Base-by-base conservation (phyloP, 805 yeast species). In the Babjeviella inositovora region DNA sequence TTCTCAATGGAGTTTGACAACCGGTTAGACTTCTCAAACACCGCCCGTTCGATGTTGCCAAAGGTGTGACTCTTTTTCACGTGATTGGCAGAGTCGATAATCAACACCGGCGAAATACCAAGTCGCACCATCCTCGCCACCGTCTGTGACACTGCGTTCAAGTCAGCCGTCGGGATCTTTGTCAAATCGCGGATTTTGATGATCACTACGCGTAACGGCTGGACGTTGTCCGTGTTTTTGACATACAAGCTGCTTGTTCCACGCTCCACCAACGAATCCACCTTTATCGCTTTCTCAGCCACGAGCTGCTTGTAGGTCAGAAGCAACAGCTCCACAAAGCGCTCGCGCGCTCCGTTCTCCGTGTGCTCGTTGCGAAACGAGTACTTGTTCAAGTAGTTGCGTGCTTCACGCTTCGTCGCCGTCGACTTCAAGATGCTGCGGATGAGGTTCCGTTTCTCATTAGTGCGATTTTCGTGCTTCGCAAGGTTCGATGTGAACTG, bases 371-470 rank as follows among this genome's bases (percentile, higher is more conserved):
- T 38, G 15, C 50, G 35, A n/a, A 58, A 45, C 22, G 68, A 62
- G 40, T 85, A 87, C 39, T 74, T 79, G 17, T 66, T 54, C 22
- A 87, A 49, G 40, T 85, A 87, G 32, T 74, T 76, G 31, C 68
- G 62, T 5, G 94, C 93, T 40, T 87, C 97, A 29, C 98, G 57
- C 43, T 82, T 85, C 1, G 97, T 87, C 5, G 96, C 92, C 4
- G 96, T 80, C 2, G 94, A 73, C 37, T 74, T 74, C 28, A 87
- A 55, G 13, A 87, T 84, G 2, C 95, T 72, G 10, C 82, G 51
- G n/a, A 87, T 73, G 23, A 87, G 51, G 25, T 79, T 80, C 32
- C 69, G 58, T 32, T 69, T 70, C 11, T 66, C 62, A 21, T 56
- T 49, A 6, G 65, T 58, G n/a, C 31, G 31, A 11, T 30, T 14